A percentile compares a stretch with the other conserved stretches of the same genome.
phyloP scores from a whole-genome alignment of 495 filamentous ascomycete species.

The Penicillium argentinense region DNA sequence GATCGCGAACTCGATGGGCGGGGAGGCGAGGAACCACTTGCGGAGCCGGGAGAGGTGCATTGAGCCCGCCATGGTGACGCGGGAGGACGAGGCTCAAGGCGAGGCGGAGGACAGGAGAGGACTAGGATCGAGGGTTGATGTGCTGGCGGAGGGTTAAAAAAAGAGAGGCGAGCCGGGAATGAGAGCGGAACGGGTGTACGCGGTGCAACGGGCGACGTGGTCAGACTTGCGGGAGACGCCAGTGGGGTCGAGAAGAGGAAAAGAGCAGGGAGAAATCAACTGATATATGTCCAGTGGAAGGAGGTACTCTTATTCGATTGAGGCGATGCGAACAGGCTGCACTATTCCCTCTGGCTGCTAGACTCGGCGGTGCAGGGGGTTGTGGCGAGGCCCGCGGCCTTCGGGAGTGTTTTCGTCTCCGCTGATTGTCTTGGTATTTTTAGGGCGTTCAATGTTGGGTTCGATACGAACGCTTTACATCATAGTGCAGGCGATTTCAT shows the following conservation, averaged over 20 bases:
- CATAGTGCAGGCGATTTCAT: too few species aligned
- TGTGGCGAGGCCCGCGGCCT: slow-evolving; percentile 16
- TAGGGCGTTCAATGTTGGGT: too few species aligned
- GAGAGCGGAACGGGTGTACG: slow-evolving; percentile 11
- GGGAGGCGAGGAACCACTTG: slow-evolving; percentile 86
- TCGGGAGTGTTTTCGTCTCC: not conserved
- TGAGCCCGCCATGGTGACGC: slow-evolving; percentile 46
- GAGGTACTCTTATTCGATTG: too few species aligned
- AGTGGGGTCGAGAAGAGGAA: not conserved
- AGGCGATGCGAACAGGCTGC: slow-evolving; percentile 20
- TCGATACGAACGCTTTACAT: too few species aligned
- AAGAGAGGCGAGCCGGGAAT: slow-evolving; percentile 11
- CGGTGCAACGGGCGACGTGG: slow-evolving; percentile 20
- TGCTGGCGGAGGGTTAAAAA: not conserved
- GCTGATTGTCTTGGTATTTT: not conserved
- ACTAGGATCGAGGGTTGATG: slow-evolving; percentile 1
- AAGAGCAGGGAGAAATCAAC: too few species aligned
- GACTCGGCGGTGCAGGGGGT: too few species aligned
- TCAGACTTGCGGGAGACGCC: slow-evolving; percentile 9
- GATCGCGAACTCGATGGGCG: slow-evolving; percentile 82
- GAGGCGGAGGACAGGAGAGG: too few species aligned
- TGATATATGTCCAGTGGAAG: not conserved
- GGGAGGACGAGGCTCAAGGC: not conserved
- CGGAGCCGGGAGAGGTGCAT: slow-evolving; percentile 72
- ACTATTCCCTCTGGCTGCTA: slow-evolving; percentile 12